Base-by-base conservation (phyloP, 768 basidiomycete species). In the Pisolithus albus region DNA sequence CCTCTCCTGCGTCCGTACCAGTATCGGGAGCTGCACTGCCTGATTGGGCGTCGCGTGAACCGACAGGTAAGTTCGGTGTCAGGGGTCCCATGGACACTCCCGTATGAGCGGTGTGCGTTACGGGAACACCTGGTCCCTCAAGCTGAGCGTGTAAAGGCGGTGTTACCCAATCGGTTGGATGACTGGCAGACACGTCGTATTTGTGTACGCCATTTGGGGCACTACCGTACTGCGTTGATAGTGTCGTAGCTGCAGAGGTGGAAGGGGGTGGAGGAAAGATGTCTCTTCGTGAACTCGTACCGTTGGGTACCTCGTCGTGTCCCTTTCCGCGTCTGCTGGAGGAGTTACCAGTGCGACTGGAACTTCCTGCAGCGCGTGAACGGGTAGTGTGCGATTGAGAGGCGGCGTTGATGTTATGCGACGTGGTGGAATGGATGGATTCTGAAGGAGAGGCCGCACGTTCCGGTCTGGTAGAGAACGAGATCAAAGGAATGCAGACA, bases 111-210 rank as follows among this genome's bases (percentile, higher is more conserved):
- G 67, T 75, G 40, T 84, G 72, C 39, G 78, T 73, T 6, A 86
- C 78, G 11, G 87, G 86, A 82, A 89, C 84, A 0, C 87, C 87
- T 9, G 87, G 87, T 3, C 87, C 87, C 59, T 87, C 85, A 26
- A 88, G 72, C 53, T 80, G 80, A 23, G 78, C 72, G 30, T 68
- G 79, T 5, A 78, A 71, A 54, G 51, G 72, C 10, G 76, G 75
- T 18, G 73, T 72, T 39, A 66, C 68, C 80, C 81, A 82, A 53
- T 80, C 80, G 44, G 52, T 65, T 10, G 61, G 56, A 52, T 64
- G 64, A 26, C 70, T 56, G 9, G 69, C 61, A 36, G 67, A 36
- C 8, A 72, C 63, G 40, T 77, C 78, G 52, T 75, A 80, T 19
- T 63, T 64, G 53, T 66, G 72, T 15, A 65, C 58, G 52, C 67